phyloP scores from a whole-genome alignment of 306 rosid genomes.

The Lathyrus aphaca region DNA sequence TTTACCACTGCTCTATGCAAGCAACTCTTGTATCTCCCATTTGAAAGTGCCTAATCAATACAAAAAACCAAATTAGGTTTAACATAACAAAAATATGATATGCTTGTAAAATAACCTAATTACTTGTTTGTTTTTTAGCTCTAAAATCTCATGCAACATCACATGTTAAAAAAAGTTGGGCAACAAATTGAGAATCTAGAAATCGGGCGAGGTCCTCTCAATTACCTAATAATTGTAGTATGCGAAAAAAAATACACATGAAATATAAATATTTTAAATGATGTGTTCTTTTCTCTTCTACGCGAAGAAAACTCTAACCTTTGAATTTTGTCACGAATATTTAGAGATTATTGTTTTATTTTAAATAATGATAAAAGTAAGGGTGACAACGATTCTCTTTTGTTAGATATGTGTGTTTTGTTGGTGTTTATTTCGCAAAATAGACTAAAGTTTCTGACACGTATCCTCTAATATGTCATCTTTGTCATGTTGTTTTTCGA shows the following conservation, averaged over 20 bases:
- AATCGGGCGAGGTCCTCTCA: not conserved
- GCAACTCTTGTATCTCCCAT: conserved; percentile 94
- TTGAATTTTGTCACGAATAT: not conserved
- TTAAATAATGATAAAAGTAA: not conserved
- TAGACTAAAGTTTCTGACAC: no score
- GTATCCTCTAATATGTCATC: no score
- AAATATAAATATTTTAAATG: not conserved
- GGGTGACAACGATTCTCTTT: no score
- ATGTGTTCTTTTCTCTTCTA: not conserved
- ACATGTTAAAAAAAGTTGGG: not conserved
- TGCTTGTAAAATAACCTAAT: not conserved
- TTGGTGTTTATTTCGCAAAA: no score
- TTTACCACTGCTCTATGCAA: conserved; percentile 99
- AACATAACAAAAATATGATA: not conserved
- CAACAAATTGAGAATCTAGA: not conserved
- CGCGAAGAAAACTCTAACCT: not conserved
- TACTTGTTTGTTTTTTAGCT: not conserved
- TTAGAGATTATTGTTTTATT: not conserved
- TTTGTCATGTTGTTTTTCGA: no score
- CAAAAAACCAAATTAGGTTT: conserved; percentile 14
- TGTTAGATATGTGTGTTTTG: no score
- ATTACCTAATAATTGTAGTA: not conserved
- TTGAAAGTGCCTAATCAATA: conserved; percentile 73
- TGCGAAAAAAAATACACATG: not conserved
- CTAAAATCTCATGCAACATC: not conserved